A percentile compares a stretch with the other conserved stretches of the same genome.
phyloP scores from a whole-genome alignment of 1,139 yeast genomes.

The Nakaseomyces glabratus region DNA sequence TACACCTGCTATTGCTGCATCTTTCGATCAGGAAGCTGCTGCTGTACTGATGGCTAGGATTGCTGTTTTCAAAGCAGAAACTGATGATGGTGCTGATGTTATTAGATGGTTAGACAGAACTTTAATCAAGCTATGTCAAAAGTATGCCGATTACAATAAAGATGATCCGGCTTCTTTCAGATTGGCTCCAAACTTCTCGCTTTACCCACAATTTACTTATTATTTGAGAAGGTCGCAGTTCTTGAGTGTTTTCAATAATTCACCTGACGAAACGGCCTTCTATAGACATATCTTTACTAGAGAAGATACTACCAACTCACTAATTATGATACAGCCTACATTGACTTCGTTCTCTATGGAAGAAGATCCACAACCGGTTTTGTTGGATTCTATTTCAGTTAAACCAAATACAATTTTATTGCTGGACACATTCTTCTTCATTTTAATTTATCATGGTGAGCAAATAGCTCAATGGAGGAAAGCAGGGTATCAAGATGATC shows the following conservation, averaged over 20 bases:
- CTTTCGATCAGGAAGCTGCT: conserved; percentile 99
- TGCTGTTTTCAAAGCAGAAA: conserved; percentile 83
- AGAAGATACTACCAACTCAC: conserved; percentile 84
- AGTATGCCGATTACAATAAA: conserved; percentile 80
- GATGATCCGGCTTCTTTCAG: conserved; percentile 72
- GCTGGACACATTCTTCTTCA: conserved; percentile 92
- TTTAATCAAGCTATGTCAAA: conserved; percentile 72
- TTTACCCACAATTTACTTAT: conserved; percentile 92
- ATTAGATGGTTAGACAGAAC: conserved; percentile 82
- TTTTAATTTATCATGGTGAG: conserved; percentile 89
- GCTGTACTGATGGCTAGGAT: conserved; percentile 93
- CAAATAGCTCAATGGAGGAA: conserved; percentile 95
- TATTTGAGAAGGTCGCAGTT: conserved; percentile 95
- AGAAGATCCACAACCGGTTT: conserved; percentile 83
- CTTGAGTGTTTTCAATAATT: conserved; percentile 91
- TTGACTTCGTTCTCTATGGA: conserved; percentile 79
- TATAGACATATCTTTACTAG: conserved; percentile 87
- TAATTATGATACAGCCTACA: conserved; percentile 95
- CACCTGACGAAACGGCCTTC: conserved; percentile 98
- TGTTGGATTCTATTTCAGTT: conserved; percentile 86
- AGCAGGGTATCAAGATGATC: conserved; percentile 87
- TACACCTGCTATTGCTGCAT: conserved; percentile 42
- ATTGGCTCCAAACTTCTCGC: conserved; percentile 65
- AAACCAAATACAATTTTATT: conserved; percentile 81
- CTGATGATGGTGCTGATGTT: conserved; percentile 64